Conservation (phyloP, 1,139 yeast species). For the Kazachstania sp. region DNA sequence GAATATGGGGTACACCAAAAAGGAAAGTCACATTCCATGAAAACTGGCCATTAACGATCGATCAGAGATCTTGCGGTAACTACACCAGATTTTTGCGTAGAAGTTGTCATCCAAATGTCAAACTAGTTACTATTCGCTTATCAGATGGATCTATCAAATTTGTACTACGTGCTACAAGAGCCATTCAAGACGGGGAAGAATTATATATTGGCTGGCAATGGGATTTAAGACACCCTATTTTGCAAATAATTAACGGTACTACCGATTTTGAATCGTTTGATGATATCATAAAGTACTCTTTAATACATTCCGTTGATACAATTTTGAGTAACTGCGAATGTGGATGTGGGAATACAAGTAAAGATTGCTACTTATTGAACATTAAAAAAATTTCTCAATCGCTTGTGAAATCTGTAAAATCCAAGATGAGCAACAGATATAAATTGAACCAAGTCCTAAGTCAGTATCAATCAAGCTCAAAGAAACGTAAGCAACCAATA, state of each 20-base stretch:
- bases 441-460: constrained; percentile 28
- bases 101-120: constrained; percentile 72
- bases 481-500: constrained; percentile 30
- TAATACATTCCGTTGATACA: constrained; percentile 55
- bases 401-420: constrained; percentile 25
- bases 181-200: constrained; percentile 55
- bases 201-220: constrained; percentile 81
- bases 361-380: constrained; percentile 50
- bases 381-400: constrained; percentile 41
- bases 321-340: constrained; percentile 64
- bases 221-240: constrained; percentile 73
- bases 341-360: constrained; percentile 43
- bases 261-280: constrained; percentile 35
- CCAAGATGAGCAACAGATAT: constrained; percentile 28
- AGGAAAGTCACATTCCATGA: constrained; percentile 60
- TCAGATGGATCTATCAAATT: constrained; percentile 40
- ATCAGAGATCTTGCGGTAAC: constrained; percentile 74
- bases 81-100: constrained; percentile 66
- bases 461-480: constrained; percentile 22
- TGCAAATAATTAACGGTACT: constrained; percentile 39
- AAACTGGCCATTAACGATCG: constrained; percentile 52
- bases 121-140: constrained; percentile 46
- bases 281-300: constrained; percentile 43
- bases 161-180: constrained; percentile 49
- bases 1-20: constrained; percentile 76